phyloP scores from a whole-genome alignment of 2,329 filamentous ascomycete genomes.

The Xylariaceae sp. region DNA sequence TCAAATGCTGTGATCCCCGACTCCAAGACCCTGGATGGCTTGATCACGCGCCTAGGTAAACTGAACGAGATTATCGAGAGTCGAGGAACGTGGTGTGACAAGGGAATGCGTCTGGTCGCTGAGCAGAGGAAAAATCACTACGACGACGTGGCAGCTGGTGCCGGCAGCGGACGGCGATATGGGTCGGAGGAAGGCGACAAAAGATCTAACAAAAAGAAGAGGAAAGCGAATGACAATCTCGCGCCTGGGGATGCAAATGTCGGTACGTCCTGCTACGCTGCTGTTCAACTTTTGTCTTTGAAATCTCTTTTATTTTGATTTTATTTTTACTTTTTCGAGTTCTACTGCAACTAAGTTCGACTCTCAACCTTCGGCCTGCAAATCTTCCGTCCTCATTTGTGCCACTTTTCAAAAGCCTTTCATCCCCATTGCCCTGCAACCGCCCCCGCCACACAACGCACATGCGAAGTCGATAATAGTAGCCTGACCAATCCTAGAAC shows the following conservation, averaged over 20 bases:
- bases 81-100: constrained; percentile 64
- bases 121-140: constrained; percentile 59
- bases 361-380: no score
- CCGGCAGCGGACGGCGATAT: constrained; percentile 48
- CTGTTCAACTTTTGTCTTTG: no score
- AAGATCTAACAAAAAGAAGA: constrained; percentile 70
- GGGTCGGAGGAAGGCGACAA: constrained; percentile 41
- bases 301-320: no score
- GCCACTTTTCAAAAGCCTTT: no score
- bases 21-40: constrained; percentile 58
- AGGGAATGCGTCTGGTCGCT: constrained; percentile 67
- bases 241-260: constrained; percentile 47
- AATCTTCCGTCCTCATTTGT: no score
- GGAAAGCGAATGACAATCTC: constrained; percentile 63
- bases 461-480: no score
- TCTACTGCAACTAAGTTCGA: no score
- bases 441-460: no score
- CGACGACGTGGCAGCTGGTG: constrained; percentile 45
- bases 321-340: no score
- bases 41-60: constrained; percentile 59
- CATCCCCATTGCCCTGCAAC: no score
- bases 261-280: constrained; percentile 17
- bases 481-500: constrained; percentile 33
- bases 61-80: constrained; percentile 64
- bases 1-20: constrained; percentile 56